Evolutionary conservation across 306 rosid species (phyloP).

Genomic region (Myrica gale): DNA sequence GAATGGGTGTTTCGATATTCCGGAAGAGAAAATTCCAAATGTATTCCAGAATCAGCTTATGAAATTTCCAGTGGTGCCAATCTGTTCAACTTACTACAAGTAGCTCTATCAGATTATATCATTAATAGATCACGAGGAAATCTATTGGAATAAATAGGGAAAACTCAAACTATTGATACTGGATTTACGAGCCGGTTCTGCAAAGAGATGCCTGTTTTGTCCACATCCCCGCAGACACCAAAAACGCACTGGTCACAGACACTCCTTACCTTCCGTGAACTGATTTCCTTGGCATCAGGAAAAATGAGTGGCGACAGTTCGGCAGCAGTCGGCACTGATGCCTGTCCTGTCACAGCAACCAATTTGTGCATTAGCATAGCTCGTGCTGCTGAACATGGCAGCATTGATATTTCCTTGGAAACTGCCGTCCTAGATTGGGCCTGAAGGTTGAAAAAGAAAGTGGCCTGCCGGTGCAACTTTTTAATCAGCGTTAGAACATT

Average conservation of each 20-base stretch:
- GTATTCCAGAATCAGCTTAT: too few relatives aligned
- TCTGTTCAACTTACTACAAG: too few relatives aligned
- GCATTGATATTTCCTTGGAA: constrained; percentile 89
- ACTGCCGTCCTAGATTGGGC: constrained; percentile 40
- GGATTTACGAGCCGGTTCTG: constrained; percentile 87
- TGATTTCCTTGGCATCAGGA: constrained; percentile 55
- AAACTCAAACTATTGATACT: constrained; percentile 44
- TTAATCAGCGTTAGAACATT: too few relatives aligned
- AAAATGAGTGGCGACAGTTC: constrained; percentile 23
- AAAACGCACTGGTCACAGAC: constrained; percentile 92
- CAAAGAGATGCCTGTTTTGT: constrained; percentile 61
- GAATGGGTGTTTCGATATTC: too few relatives aligned
- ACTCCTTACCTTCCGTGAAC: constrained; percentile 76
- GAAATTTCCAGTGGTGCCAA: too few relatives aligned
- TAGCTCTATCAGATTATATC: too few relatives aligned
- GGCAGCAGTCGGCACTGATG: constrained; percentile 51
- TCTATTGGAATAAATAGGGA: too few relatives aligned
- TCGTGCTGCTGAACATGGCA: constrained; percentile 78
- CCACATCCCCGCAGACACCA: constrained; percentile 73
- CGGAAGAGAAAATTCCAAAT: too few relatives aligned
- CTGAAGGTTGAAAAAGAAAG: constrained; percentile 48
- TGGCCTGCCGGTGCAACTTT: constrained; percentile 53
- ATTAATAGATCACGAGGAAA: too few relatives aligned
- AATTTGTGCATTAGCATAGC: constrained; percentile 79
- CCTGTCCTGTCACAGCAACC: constrained; percentile 55